Evolutionary conservation across 2,329 filamentous ascomycete genomes (phyloP).

Genomic region (Aspergillus awamori): DNA sequence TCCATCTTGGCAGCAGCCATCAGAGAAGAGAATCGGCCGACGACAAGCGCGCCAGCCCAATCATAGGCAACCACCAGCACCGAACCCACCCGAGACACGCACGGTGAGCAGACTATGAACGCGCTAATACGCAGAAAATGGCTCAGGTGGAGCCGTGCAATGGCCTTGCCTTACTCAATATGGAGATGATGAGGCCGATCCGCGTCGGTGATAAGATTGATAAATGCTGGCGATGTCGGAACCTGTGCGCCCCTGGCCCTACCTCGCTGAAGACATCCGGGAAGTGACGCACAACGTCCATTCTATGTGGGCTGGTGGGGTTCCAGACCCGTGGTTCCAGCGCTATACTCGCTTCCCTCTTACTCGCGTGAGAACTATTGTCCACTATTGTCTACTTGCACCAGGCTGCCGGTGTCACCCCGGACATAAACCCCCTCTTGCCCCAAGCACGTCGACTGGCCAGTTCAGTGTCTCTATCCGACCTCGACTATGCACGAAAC

Average conservation of each 20-base stretch:
- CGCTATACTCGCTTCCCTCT: neutral
- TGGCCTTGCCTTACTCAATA: neutral
- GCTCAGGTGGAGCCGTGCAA: neutral
- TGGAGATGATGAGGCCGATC: neutral
- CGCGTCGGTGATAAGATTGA: neutral
- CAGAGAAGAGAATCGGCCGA: no score
- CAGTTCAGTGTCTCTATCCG: neutral
- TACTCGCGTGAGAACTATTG: neutral
- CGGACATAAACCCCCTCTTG: neutral
- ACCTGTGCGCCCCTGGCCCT: neutral
- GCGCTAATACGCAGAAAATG: neutral
- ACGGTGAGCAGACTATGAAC: no score
- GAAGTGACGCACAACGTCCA: neutral
- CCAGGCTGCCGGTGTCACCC: neutral
- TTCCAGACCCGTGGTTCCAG: neutral
- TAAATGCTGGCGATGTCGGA: neutral
- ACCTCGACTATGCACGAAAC: neutral
- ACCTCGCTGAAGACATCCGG: neutral
- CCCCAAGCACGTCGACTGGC: neutral
- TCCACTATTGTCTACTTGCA: no score
- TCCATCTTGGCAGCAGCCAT: no score
- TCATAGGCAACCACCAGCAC: no score
- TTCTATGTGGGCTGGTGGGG: neutral
- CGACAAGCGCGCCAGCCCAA: no score
- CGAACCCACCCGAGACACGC: no score